Base-by-base conservation (phyloP, 176 grass and related monocot genomes). In the Carex parvula region DNA sequence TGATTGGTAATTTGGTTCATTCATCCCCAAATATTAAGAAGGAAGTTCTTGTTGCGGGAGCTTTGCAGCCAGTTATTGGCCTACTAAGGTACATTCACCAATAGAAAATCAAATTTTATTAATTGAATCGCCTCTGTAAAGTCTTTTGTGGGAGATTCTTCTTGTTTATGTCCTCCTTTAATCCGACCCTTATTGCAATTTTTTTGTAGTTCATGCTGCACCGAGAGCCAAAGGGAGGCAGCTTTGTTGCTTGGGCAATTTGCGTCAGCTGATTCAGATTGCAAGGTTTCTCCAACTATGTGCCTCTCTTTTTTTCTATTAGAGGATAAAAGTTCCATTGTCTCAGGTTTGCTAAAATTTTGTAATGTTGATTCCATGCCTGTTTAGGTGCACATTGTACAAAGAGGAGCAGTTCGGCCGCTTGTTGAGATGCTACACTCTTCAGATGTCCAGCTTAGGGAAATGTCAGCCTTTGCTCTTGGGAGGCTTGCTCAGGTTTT, bases 1-100 rank as follows among this genome's bases (percentile, higher is more conserved):
- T 99, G 39, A 99, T 99, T 87, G 97, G 97, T 80, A 99, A 99
- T 87, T 89, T 99, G 72, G 93, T 99, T 82, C 97, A 99, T 91
- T 99, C 97, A 81, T 99, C 97, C 86, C 97, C 97, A 70, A 94
- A 96, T 88, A 94, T 99, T 80, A 99, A 99, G 87, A 99, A 99
- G 86, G 97, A 99, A 91, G 97, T 99, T 92, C 97, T 99, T 81
- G 52, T 79, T 85, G 93, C 91, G 21, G 97, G 97, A 67, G 97
- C 97, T 46, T 87, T 99, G 69, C 97, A 99, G 60, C 93, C 97
- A 63, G 97, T 99, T 26, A 99, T 99, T 90, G 91, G 91, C 8
- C 85, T 99, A 84, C 86, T 99, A 91, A 99, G 97, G 97, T 99
- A 95, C 62, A 33, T n/a, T 78, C 0, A 30, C 35, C 26, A 62